These are phyloP conservation scores for Zizania palustris DNA, from an alignment of 202 grass and related monocot species.

Conservation along the genomic window DNA sequence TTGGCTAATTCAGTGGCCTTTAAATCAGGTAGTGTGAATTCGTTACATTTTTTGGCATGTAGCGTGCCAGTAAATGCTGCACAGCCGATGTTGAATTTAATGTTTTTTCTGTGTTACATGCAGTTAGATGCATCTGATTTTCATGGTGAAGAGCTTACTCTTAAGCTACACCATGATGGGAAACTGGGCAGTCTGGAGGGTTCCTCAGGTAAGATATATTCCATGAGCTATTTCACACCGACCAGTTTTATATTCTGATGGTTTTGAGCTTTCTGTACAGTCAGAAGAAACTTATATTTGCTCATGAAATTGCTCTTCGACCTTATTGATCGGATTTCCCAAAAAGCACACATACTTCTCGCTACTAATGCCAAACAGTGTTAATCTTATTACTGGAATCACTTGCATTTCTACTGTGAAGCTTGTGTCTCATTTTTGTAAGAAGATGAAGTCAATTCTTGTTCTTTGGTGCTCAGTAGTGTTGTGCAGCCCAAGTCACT, in stretches of 20 bases:
- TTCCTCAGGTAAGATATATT: constrained; percentile 61
- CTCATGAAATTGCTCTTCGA: constrained; percentile 1
- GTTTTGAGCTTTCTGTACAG: constrained; percentile 25
- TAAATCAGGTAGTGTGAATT: constrained; percentile 54
- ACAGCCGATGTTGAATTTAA: constrained; percentile 1
- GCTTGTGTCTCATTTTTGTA: not conserved
- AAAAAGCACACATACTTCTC: not conserved
- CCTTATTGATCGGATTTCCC: constrained; percentile 13
- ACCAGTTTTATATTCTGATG: not conserved
- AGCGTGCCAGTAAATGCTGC: constrained; percentile 21
- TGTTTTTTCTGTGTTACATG: constrained; percentile 10
- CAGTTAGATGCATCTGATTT: constrained; percentile 76
- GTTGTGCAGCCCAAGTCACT: not conserved
- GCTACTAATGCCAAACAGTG: constrained; percentile 6
- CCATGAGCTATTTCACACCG: no score
- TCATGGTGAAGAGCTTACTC: constrained; percentile 64
- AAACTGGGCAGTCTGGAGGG: constrained; percentile 66
- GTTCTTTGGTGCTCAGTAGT: constrained; percentile 6
- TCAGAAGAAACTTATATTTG: not conserved
- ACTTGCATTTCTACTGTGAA: constrained; percentile 23
- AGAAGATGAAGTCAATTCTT: not conserved
- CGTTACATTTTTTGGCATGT: not conserved
- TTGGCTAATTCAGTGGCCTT: constrained; percentile 91
- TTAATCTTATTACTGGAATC: not conserved
- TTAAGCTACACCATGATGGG: constrained; percentile 59